Evolutionary conservation across 106 monocot species (phyloP).

Genomic region (Ottelia alismoides): DNA sequence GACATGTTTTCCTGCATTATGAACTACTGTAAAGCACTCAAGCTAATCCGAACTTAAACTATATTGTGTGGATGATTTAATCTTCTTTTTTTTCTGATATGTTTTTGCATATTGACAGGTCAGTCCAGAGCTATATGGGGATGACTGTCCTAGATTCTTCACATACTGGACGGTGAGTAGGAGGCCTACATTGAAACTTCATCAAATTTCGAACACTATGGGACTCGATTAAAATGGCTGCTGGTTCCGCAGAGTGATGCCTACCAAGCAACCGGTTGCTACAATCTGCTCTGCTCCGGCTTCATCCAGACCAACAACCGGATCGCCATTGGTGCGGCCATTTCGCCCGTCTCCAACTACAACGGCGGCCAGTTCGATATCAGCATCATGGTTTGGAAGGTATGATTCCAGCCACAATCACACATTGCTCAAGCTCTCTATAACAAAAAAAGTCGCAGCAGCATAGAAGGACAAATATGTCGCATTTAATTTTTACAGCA

Average conservation of each 20-base stretch:
- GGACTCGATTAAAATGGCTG: background rate
- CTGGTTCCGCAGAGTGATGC: constrained; percentile 10
- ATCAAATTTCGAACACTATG: background rate
- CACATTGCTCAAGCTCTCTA: background rate
- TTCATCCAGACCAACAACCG: constrained; percentile 20
- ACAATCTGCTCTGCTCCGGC: constrained; percentile 26
- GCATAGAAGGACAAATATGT: background rate
- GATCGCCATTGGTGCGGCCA: constrained; percentile 14
- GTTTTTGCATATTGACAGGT: too few relatives aligned
- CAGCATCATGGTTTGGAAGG: constrained; percentile 15
- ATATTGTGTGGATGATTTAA: too few relatives aligned
- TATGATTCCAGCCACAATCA: background rate
- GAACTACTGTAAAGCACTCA: too few relatives aligned
- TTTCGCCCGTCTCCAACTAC: constrained; percentile 12
- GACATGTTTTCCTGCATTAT: too few relatives aligned
- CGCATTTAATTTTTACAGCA: too few relatives aligned
- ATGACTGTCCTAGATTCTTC: constrained; percentile 80
- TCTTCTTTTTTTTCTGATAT: too few relatives aligned
- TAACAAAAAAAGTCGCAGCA: background rate
- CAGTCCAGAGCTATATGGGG: constrained; percentile 85
- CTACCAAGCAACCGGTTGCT: constrained; percentile 20
- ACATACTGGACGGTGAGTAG: constrained; percentile 90
- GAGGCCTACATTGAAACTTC: background rate
- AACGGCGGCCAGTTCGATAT: constrained; percentile 18
- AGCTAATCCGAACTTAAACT: too few relatives aligned